phyloP scores from a whole-genome alignment of 495 filamentous ascomycete species.

The Neurospora sp. region DNA sequence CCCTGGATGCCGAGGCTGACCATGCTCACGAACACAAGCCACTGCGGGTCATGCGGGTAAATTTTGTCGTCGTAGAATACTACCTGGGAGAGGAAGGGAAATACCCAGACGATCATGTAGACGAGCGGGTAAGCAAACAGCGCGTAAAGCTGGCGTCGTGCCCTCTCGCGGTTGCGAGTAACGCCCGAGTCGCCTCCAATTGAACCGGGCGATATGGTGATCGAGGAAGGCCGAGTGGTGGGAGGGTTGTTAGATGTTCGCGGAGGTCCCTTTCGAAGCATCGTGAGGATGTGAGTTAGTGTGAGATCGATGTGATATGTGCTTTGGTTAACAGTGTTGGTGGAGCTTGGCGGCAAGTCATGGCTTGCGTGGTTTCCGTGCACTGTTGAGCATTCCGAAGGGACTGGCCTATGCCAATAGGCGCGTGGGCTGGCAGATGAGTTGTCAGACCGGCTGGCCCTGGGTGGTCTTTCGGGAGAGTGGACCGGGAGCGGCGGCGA shows the following conservation, averaged over 20 bases:
- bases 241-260: background rate
- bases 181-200: slow-evolving; percentile 15
- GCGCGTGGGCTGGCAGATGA: background rate
- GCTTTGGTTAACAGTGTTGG: background rate
- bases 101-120: slow-evolving; percentile 62
- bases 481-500: slow-evolving; percentile 8
- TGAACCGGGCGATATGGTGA: slow-evolving; percentile 1
- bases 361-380: background rate
- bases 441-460: background rate
- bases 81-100: slow-evolving; percentile 56
- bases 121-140: slow-evolving; percentile 63
- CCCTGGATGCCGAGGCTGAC: slow-evolving; percentile 51
- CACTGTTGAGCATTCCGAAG: background rate
- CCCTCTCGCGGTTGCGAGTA: slow-evolving; percentile 37
- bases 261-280: slow-evolving; percentile 12
- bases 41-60: slow-evolving; percentile 35
- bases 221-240: slow-evolving; percentile 1
- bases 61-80: slow-evolving; percentile 42
- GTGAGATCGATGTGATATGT: slow-evolving; percentile 1
- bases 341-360: background rate
- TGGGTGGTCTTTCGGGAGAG: background rate
- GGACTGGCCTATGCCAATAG: slow-evolving; percentile 1
- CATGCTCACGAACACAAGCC: slow-evolving; percentile 43
- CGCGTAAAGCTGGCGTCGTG: slow-evolving; percentile 55
- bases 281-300: slow-evolving; percentile 14